Conservation (phyloP, 176 grass and related monocot species). For the Hordeum vulgare region MorexV3_pseudomolecules_assembly NC_058520.1:344679350-344679849, state of each 20-base stretch:
- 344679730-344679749: neutral
- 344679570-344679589: neutral
- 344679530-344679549: constrained; percentile 35
- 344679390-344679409: neutral
- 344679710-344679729: neutral
- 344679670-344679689: neutral
- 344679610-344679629: constrained; percentile 17
- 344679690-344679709: constrained; percentile 13
- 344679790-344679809: neutral
- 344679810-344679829: constrained; percentile 4
- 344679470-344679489: constrained; percentile 29
- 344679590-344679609: constrained; percentile 16
- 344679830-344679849: too few species aligned
- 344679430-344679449: neutral
- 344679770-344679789: neutral
- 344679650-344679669: neutral
- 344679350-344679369: constrained; percentile 18
- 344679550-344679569: neutral
- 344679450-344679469: constrained; percentile 22
- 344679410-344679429: neutral
- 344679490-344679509: constrained; percentile 28
- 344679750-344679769: neutral
- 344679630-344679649: neutral
- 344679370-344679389: neutral
- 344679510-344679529: constrained; percentile 32